Evolutionary conservation across 345 rosid species (phyloP).

Genomic region (Erodium maritimum): DNA sequence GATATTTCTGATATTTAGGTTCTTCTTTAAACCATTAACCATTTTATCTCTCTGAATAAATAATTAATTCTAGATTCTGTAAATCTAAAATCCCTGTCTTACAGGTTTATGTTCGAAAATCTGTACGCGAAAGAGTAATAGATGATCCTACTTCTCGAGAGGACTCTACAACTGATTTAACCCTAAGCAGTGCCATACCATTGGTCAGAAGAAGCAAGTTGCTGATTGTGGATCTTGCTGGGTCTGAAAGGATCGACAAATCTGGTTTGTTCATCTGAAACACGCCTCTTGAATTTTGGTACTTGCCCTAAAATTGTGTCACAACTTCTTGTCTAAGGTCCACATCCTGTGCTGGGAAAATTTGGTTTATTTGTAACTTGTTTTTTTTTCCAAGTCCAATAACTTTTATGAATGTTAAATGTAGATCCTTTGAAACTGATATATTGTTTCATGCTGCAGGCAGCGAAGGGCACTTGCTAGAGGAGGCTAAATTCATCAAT

Average conservation of each 20-base stretch:
- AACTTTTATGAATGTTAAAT: slow-evolving; percentile 1
- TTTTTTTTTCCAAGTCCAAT: neutral
- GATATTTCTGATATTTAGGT: neutral
- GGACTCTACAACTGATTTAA: slow-evolving; percentile 21
- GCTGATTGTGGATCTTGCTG: slow-evolving; percentile 92
- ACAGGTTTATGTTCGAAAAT: slow-evolving; percentile 59
- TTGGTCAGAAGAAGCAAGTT: slow-evolving; percentile 78
- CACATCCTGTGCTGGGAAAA: neutral
- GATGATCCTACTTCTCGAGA: slow-evolving; percentile 22
- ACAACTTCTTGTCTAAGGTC: neutral
- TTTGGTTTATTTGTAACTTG: neutral
- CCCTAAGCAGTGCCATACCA: slow-evolving; percentile 34
- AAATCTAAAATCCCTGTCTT: neutral
- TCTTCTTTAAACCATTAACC: neutral
- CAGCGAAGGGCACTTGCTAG: slow-evolving; percentile 75
- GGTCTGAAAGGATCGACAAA: slow-evolving; percentile 90
- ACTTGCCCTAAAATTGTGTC: neutral
- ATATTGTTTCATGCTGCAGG: slow-evolving; percentile 35
- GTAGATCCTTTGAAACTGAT: slow-evolving; percentile 1
- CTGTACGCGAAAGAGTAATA: slow-evolving; percentile 33
- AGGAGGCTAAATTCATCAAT: slow-evolving; percentile 91
- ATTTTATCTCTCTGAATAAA: neutral
- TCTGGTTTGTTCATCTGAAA: slow-evolving; percentile 42
- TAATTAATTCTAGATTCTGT: neutral
- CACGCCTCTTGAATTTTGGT: neutral